Evolutionary conservation across 176 grass and related monocot species (phyloP), one percentile per base, ranked within the genome.

Genomic region (Eragrostis nindensis): DNA sequence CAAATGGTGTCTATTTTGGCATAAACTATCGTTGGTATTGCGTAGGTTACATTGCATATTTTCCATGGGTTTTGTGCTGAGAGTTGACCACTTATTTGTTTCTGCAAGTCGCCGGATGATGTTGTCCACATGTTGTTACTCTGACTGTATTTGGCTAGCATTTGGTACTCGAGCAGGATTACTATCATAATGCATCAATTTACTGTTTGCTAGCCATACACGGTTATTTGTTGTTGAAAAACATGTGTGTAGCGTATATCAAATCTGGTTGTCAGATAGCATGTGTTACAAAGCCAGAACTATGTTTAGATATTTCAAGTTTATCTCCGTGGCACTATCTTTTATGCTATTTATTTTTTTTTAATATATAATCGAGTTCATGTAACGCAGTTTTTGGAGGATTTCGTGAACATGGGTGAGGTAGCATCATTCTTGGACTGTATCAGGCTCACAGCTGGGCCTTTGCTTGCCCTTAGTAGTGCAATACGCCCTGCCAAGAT

Each of bases 361-460:
- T 38, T 29, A 43, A 66, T 61, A 22, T 60, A 56, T 82, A 68
- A 78, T 59, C 64, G 56, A 2, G 49, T 74, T 86, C 21, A 50
- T 21, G 32, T 80, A 54, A 80, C 94, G 87, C 88, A 98, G 95
- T 92, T 98, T 72, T 55, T 94, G 74, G 95, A 98, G 71, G 95
- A 94, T 83, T 98, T 98, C 56, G 88, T 98, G 54, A 98, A 98
- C 74, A 88, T 82, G 61, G 90, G 88, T 61, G 95, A 98, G 81
- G 81, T 98, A 70, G 81, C 92, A 61, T 92, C 92, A 43, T 94
- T 98, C 82, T 85, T 98, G 79, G 90, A 94, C 32, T 94, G 92
- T 52, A 89, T 98, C 50, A 87, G 95, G 74, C 92, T 98, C 72
- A 94, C 95, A 71, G 88, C 84, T 62, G 92, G 90, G 77, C 95